Evolutionary conservation across 192 early-diverging fungal genomes (phyloP).

Genomic region (Backusella morwellensis): DNA sequence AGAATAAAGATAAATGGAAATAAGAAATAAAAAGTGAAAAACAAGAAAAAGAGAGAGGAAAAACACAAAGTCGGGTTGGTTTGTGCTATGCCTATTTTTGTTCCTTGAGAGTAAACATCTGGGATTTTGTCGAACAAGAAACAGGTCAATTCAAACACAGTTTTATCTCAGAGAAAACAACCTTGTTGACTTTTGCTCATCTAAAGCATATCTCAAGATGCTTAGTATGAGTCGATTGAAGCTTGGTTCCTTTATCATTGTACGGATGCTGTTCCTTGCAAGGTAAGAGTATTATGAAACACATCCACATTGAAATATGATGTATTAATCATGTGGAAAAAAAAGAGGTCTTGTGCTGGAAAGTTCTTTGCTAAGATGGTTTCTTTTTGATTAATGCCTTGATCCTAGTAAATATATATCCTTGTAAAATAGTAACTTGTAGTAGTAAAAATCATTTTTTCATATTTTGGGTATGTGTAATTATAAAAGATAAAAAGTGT

Average conservation of each 20-base stretch:
- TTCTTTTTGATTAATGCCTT: background rate
- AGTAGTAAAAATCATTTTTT: no score
- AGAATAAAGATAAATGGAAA: background rate
- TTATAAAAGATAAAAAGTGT: background rate
- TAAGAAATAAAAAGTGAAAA: background rate
- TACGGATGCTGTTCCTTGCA: background rate
- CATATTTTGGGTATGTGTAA: background rate
- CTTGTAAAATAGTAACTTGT: no score
- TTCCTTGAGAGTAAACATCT: background rate
- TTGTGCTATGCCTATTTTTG: background rate
- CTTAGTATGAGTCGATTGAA: background rate
- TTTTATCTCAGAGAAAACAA: background rate
- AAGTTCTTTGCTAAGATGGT: background rate
- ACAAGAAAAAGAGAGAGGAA: background rate
- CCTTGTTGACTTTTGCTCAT: background rate
- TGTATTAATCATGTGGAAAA: background rate
- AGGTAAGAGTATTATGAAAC: background rate
- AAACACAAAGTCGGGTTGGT: background rate
- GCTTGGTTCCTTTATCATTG: background rate
- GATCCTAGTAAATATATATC: no score
- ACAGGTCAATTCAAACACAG: background rate
- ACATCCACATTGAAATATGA: background rate
- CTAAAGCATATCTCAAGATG: background rate
- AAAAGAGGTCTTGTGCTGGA: background rate
- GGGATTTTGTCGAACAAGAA: background rate